Evolutionary conservation across 768 basidiomycete genomes (phyloP), one percentile per base, ranked within the genome.

Genomic region (Multifurca ochricompacta): DNA sequence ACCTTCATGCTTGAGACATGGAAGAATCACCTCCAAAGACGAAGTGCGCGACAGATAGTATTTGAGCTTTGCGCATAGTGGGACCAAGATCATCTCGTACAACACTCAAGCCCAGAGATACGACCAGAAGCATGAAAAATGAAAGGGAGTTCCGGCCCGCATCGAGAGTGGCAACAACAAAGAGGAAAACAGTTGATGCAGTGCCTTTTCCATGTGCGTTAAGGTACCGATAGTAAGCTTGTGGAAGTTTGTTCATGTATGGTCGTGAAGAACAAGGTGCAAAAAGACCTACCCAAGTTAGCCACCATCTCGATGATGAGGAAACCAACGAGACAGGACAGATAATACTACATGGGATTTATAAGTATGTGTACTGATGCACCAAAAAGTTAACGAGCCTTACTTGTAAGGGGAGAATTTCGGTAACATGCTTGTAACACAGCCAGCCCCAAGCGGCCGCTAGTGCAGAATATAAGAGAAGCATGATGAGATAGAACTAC

Each of bases 251-350:
- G 13, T 10, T n/a, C 27, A 7, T 37, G 23, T 42, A 45, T 11
- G 35, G 21, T 8, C 10, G 30, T 4, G 13, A 37, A 18, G 25
- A 31, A n/a, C 4, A 8, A 16, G 16, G 42, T 34, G 7, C 30
- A 16, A 49, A 45, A 53, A 14, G 18, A 69, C 77, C 55, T 54
- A 85, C 89, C 86, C 83, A 86, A 93, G 64, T 87, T 88, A 6
- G 90, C 90, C 16, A 95, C 73, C 89, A 96, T 97, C 68, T 99
- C 96, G 59, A 97, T 81, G 47, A 95, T 76, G 55, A 98, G 74
- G 66, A 97, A 82, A 21, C 78, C 83, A 48, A 95, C 78, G 19
- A 94, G 82, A 49, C 87, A 84, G 13, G 95, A 91, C 36, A 99
- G 76, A 71, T 98, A 99, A 67, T 91, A 84, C 87, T 97, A 54